Conservation (phyloP, 208 protist genomes). For the Crithidia expoeki region DNA sequence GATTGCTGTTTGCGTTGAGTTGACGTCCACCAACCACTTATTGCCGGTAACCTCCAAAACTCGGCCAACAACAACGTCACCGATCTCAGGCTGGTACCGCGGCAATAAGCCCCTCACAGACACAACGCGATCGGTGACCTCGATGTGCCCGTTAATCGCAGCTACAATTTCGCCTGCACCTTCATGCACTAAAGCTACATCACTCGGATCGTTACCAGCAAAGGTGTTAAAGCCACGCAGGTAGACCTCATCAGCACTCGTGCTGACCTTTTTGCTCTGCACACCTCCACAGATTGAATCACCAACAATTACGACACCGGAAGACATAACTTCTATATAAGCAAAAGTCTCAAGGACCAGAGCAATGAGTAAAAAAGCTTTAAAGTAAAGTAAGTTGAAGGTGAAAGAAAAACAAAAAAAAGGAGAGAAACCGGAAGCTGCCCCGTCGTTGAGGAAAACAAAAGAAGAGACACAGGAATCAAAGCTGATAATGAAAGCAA, state of each 20-base stretch:
- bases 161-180: conserved; percentile 84
- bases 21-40: conserved; percentile 96
- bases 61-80: conserved; percentile 97
- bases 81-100: conserved; percentile 95
- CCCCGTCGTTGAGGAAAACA: too few species aligned
- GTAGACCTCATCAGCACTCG: conserved; percentile 55
- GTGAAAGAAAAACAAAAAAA: too few species aligned
- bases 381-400: too few species aligned
- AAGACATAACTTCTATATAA: conserved; percentile 20
- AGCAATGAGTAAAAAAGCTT: neutral
- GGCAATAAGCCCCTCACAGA: conserved; percentile 76
- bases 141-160: conserved; percentile 79
- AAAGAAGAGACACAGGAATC: too few species aligned
- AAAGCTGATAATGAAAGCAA: too few species aligned
- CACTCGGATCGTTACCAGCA: conserved; percentile 55
- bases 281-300: conserved; percentile 81
- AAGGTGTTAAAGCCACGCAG: conserved; percentile 85
- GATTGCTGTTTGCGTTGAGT: conserved; percentile 89
- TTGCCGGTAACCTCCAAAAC: conserved; percentile 92
- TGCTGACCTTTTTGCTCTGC: conserved; percentile 35
- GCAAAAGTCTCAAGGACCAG: neutral
- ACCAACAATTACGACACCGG: conserved; percentile 64
- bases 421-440: too few species aligned
- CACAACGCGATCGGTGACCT: conserved; percentile 86
- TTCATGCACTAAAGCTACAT: conserved; percentile 48